These are phyloP conservation scores for Wickerhamomyces chaumierensis DNA, from an alignment of 805 yeast genomes.

Conservation along the genomic window DNA sequence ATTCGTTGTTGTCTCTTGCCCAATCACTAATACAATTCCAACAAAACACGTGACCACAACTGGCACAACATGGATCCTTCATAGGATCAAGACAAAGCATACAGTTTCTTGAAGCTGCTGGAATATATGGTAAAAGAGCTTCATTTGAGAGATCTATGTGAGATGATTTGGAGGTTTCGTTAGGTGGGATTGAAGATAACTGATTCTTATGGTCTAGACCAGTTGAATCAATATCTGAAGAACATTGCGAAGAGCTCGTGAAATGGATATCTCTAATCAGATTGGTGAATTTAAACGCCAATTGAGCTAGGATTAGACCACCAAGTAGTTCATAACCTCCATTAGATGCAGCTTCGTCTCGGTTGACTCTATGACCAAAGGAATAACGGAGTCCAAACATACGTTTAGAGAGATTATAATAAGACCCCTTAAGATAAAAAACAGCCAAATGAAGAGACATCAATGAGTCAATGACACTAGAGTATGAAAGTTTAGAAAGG, in stretches of 20 bases:
- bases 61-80: conserved; percentile 74
- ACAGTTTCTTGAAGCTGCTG: conserved; percentile 62
- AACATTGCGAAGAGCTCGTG: no score
- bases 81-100: conserved; percentile 75
- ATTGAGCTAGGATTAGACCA: conserved; percentile 42
- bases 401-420: conserved; percentile 69
- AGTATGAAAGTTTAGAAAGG: conserved; percentile 25
- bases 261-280: conserved; percentile 3
- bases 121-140: conserved; percentile 49
- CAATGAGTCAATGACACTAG: conserved; percentile 36
- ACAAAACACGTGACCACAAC: conserved; percentile 90
- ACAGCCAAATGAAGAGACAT: conserved; percentile 66
- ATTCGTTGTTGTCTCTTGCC: conserved; percentile 79
- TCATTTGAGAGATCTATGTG: conserved; percentile 48
- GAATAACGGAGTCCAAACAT: conserved; percentile 73
- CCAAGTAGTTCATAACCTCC: conserved; percentile 76
- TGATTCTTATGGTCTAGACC: neutral
- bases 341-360: conserved; percentile 25
- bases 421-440: conserved; percentile 76
- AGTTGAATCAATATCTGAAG: no score
- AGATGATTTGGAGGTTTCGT: conserved; percentile 4
- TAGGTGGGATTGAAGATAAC: conserved; percentile 1
- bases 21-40: conserved; percentile 87
- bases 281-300: conserved; percentile 27
- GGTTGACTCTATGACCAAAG: conserved; percentile 48